Evolutionary conservation across 176 grass and related monocot species (phyloP), one percentile per base, ranked within the genome.

Genomic region (Poa annua): DNA sequence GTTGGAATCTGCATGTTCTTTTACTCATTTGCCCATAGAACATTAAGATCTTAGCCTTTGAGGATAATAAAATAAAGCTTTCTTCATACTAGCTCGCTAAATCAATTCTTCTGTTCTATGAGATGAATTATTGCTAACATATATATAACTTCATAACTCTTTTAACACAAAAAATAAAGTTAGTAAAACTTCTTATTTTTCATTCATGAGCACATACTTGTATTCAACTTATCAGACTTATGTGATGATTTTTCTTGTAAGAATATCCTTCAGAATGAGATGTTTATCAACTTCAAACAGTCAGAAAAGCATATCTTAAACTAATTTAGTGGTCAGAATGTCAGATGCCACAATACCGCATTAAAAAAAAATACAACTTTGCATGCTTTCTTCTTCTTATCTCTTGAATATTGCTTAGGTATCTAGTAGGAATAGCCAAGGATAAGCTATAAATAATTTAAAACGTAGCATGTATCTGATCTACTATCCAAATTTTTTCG

Each of bases 71-170:
- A 16, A 35, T 5, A 25, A 16, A 25, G 22, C 26, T 69, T 77
- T 5, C 3, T 48, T 22, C 22, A 15, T 20, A 49, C 10, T 50
- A 21, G 6, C 4, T 1, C 4, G 0, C 20, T 38, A 76, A 60
- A 76, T 61, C 8, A 2, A 52, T 7, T 8, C 7, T 41, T 64
- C 20, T 70, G 42, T 1, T 77, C 1, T 62, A 15, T 44, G 21
- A 83, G 32, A 24, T 88, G 74, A 78, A 72, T 83, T 38, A 38
- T 6, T 38, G 36, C 35, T 36, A 36, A 36, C 35, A 36, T 4
- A 5, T 5, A 36, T 36, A 36, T 5, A 36, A 1, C 33, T 34
- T 34, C 33, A 34, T 34, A 34, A 34, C 33, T 34, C 33, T 34
- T 1, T 3, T 34, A 36, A 36, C 4, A 36, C 35, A 36, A 62